Base-by-base conservation (phyloP, 352 stramenopile species). In the Hyaloperonospora arabidopsidis region DNA sequence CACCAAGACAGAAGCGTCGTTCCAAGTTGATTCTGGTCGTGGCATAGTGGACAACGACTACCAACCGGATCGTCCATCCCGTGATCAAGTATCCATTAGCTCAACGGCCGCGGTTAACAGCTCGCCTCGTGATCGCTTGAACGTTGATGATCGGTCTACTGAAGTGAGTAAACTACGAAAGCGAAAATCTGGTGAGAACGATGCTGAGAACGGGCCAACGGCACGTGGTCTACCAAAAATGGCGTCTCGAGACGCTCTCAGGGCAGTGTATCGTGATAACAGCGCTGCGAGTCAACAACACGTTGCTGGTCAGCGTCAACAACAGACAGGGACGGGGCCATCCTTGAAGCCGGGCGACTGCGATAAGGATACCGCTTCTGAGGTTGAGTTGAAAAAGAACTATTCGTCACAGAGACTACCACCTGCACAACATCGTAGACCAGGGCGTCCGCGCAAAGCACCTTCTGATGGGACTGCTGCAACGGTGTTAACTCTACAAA, bases 81-180 rank as follows among this genome's bases (percentile, higher is more conserved):
- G 59, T 28, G 55, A 62, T 32, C 46, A 59, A 41, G 61, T 49
- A 13, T 56, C 55, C 2, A 63, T 44, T 25, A 65, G 54, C 34
- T 67, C 50, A 34, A 53, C 56, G 44, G 49, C 57, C 8, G 61
- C 53, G 5, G 32, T 21, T 34, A 54, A 47, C 40, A 60, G 28
- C 17, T 41, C 50, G 29, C 51, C 46, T 45, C 58, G 41, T 50
- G 28, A 45, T 23, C 29, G 21, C 19, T 34, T 51, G 5, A 62
- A 13, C 23, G 34, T 46, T 51, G 18, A 21, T 43, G 15, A 29
- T 19, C 50, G 23, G 7, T 46, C 49, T 38, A 32, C 47, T 13
- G 46, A 57, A 23, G 28, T 45, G 19, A n/a, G 28, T 12, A 36
- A 56, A 39, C 0, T 43, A 48, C 40, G 21, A 10, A 70, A 63